phyloP scores from a whole-genome alignment of 805 yeast genomes.

The Wickerhamomyces hampshirensis region DNA sequence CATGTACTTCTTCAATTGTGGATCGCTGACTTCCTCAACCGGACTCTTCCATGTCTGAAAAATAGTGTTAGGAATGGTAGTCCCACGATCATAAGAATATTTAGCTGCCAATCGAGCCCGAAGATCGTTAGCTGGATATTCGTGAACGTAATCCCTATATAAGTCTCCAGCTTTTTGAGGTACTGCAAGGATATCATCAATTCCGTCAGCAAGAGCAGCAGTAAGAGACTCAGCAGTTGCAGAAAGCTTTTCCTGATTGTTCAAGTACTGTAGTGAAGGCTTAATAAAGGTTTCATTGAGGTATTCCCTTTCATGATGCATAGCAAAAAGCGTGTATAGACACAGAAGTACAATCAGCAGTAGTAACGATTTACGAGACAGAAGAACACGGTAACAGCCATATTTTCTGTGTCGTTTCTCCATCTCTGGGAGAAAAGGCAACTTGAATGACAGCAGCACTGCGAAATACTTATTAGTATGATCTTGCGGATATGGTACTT shows the following conservation, averaged over 20 bases:
- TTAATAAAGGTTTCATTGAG: too few relatives aligned
- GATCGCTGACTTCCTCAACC: constrained; percentile 24
- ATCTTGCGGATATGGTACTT: too few relatives aligned
- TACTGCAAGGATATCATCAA: background rate
- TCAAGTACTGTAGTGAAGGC: too few relatives aligned
- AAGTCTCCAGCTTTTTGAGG: background rate
- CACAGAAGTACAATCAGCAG: background rate
- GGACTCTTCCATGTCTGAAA: constrained; percentile 47
- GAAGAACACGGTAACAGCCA: background rate
- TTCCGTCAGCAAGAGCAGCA: constrained; percentile 1
- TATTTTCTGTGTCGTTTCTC: too few relatives aligned
- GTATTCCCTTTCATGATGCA: too few relatives aligned
- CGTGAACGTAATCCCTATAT: constrained; percentile 11
- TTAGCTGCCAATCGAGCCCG: constrained; percentile 10
- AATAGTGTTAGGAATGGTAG: constrained; percentile 35
- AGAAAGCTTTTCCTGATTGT: too few relatives aligned
- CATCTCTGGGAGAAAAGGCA: too few relatives aligned
- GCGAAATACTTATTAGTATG: too few relatives aligned
- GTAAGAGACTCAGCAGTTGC: background rate
- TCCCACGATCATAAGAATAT: constrained; percentile 14
- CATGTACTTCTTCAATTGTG: constrained; percentile 16
- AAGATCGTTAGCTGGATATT: constrained; percentile 15
- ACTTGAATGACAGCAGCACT: too few relatives aligned
- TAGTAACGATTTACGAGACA: background rate
- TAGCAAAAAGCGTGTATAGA: background rate